phyloP scores from a whole-genome alignment of 2,329 filamentous ascomycete species.

The Geoglossum cookeanum region DNA sequence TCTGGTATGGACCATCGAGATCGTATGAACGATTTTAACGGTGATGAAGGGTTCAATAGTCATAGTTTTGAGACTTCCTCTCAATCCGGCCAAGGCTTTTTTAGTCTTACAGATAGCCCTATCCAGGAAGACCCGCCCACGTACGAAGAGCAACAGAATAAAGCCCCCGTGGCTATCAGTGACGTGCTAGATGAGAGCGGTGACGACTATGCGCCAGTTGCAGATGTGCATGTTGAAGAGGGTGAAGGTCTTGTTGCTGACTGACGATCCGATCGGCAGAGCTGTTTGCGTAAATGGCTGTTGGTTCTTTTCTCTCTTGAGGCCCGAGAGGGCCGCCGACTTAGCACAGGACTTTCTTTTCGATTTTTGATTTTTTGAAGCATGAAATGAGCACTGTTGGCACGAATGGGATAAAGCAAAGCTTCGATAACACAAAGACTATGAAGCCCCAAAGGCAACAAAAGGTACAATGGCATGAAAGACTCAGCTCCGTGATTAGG shows the following conservation, averaged over 20 bases:
- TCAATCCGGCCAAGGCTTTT: neutral
- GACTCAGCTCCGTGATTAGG: no score
- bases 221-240: constrained; percentile 3
- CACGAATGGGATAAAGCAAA: neutral
- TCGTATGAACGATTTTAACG: constrained; percentile 10
- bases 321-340: neutral
- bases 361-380: neutral
- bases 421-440: neutral
- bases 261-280: neutral
- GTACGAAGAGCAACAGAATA: constrained; percentile 12
- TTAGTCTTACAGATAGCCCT: constrained; percentile 3
- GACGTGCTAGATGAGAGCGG: constrained; percentile 8
- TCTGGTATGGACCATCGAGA: constrained; percentile 14
- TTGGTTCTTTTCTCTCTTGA: neutral
- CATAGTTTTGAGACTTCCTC: constrained; percentile 4
- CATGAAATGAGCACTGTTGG: neutral
- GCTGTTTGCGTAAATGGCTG: neutral
- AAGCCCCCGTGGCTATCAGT: constrained; percentile 16
- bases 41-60: constrained; percentile 10
- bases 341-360: neutral
- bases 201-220: constrained; percentile 1
- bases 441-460: neutral
- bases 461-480: neutral
- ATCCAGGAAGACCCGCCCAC: neutral
- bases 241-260: neutral